These are phyloP conservation scores for Neurospora sp. DNA, from an alignment of 495 filamentous ascomycete genomes.

Conservation along the genomic window DNA sequence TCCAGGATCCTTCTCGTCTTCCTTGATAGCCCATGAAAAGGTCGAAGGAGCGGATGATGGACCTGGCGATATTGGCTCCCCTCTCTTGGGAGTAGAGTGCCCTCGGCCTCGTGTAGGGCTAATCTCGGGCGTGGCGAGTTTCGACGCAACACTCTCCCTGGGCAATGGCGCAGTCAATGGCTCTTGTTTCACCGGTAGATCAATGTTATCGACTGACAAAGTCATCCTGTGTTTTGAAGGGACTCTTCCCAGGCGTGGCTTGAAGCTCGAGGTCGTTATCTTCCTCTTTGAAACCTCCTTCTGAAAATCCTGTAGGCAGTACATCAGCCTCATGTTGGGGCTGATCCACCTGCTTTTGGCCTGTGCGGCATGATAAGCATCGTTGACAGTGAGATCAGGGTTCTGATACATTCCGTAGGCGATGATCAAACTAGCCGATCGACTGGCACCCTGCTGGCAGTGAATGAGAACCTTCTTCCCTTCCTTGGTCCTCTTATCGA, in stretches of 20 bases:
- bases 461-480: conserved; percentile 87
- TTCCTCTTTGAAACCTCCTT: conserved; percentile 50
- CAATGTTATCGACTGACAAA: conserved; percentile 41
- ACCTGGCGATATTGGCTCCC: conserved; percentile 41
- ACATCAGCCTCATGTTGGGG: conserved; percentile 97
- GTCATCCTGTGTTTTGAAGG: conserved; percentile 42
- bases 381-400: conserved; percentile 75
- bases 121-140: conserved; percentile 13
- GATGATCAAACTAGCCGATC: conserved; percentile 93
- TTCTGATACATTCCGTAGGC: conserved; percentile 94
- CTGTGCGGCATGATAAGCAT: conserved; percentile 87
- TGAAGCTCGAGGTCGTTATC: conserved; percentile 31
- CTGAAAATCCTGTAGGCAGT: conserved; percentile 90
- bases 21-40: conserved; percentile 40
- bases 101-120: conserved; percentile 27
- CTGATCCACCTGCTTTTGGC: conserved; percentile 88
- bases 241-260: conserved; percentile 35
- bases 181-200: conserved; percentile 28
- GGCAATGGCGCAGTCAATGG: conserved; percentile 43
- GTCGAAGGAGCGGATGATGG: conserved; percentile 48
- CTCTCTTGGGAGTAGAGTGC: conserved; percentile 29
- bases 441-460: conserved; percentile 91
- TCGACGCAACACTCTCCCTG: conserved; percentile 23
- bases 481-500: conserved; percentile 65
- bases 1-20: conserved; percentile 28